Evolutionary conservation across 345 rosid species (phyloP).

Genomic region (Carallia pectinifolia): DNA sequence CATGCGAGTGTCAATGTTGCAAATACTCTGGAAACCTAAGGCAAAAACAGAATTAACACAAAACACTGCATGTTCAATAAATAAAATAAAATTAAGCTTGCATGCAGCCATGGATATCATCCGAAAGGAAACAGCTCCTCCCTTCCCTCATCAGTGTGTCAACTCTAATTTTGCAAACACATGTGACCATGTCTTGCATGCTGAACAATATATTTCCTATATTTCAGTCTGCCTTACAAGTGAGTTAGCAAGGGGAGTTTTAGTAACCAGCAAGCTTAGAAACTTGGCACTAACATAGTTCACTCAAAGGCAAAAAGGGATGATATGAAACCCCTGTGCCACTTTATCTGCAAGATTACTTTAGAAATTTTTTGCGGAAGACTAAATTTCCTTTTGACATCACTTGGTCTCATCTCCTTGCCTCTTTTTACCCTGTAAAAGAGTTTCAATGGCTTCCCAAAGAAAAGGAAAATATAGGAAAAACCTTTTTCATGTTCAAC

Average conservation of each 20-base stretch:
- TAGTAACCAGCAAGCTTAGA: neutral
- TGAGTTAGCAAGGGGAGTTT: neutral
- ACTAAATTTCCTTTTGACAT: neutral
- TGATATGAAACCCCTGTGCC: neutral
- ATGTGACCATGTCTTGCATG: no score
- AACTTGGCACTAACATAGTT: neutral
- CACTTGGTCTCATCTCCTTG: neutral
- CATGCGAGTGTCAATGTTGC: no score
- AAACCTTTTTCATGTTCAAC: neutral
- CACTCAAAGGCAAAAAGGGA: neutral
- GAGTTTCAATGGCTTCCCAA: neutral
- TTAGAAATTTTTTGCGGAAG: neutral
- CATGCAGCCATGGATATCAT: neutral
- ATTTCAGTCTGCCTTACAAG: no score
- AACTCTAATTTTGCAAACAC: neutral
- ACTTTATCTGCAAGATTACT: neutral
- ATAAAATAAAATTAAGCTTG: neutral
- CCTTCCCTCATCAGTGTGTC: neutral
- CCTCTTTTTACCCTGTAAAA: neutral
- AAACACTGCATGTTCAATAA: neutral
- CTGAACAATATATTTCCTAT: no score
- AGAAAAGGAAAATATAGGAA: neutral
- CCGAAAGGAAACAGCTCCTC: neutral
- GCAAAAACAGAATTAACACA: no score
- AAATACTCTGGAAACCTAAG: no score